Evolutionary conservation across 306 rosid species (phyloP), one percentile per base, ranked within the genome.

Genomic region (Casuarina cunninghamiana): DNA sequence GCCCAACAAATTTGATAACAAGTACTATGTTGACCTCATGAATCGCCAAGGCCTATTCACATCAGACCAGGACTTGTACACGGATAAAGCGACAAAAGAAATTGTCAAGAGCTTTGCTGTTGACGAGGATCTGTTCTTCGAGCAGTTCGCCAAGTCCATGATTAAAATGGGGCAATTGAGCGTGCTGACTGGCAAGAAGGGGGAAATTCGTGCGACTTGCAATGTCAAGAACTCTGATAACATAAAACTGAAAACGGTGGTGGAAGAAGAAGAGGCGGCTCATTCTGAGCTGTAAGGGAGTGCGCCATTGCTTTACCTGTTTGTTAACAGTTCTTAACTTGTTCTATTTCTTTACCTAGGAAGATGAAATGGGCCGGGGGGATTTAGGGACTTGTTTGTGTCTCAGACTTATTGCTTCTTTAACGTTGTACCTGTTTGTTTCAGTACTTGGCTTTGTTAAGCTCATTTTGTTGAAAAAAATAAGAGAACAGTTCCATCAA

Each of bases 81-180:
- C 81, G 0, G 76, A 83, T 41, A 73, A 73, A 8, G 80, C 81
- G 77, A 91, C 94, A 10, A 85, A 35, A 58, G 80, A 16, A 63
- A 88, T 86, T 13, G 97, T 91, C 37, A 82, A 43, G 0, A 73
- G 82, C 82, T 89, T 91, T 74, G 97, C 92, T 6, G 74, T 74
- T 1, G 63, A 91, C 51, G 86, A 91, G 60, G 55, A 39, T 4
- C 44, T 89, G 41, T 91, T 91, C 84, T 89, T 85, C 32, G 84
- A 88, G 19, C 80, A 86, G 73, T 91, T 91, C 75, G 85, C 80
- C 19, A 19, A 62, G n/a, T 88, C 90, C 2, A 88, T 91, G 92
- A 78, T 82, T n/a, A 89, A 86, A 50, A 91, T 89, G 93, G 93
- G 97, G 26, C 97, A 91, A 62, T 38, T 91, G 16, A 91, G 78